phyloP scores from a whole-genome alignment of 164 flowering plant genomes.

The Paratinospora sagittata region DNA sequence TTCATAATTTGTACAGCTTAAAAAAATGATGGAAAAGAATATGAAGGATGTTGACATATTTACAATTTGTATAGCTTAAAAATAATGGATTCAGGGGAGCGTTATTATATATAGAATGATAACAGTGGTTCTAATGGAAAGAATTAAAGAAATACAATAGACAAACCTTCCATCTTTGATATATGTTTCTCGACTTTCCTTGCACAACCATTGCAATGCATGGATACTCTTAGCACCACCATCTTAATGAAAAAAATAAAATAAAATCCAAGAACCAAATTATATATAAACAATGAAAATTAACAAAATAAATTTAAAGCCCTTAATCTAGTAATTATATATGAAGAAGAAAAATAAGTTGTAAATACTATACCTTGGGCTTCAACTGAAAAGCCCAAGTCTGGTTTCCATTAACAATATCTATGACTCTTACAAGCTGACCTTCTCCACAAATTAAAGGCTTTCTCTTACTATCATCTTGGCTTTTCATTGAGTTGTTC shows the following conservation, averaged over 20 bases:
- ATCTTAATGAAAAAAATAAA: conserved; percentile 27
- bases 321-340: background rate
- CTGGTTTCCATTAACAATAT: conserved; percentile 48
- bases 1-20: no score
- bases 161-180: conserved; percentile 67
- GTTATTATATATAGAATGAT: no score
- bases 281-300: no score
- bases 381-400: conserved; percentile 69
- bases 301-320: no score
- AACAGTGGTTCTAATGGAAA: no score
- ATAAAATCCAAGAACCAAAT: background rate
- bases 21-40: no score
- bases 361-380: conserved; percentile 45
- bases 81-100: no score
- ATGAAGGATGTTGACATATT: no score
- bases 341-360: background rate
- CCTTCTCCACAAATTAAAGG: conserved; percentile 31
- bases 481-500: conserved; percentile 23
- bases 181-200: conserved; percentile 67
- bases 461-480: conserved; percentile 34
- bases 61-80: no score
- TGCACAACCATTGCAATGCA: conserved; percentile 87
- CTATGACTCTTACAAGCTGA: conserved; percentile 40
- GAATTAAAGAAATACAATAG: background rate
- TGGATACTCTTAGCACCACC: conserved; percentile 74